Evolutionary conservation across 1,284 basidiomycete species (phyloP).

Genomic region (Microbotryum scabiosae): DNA sequence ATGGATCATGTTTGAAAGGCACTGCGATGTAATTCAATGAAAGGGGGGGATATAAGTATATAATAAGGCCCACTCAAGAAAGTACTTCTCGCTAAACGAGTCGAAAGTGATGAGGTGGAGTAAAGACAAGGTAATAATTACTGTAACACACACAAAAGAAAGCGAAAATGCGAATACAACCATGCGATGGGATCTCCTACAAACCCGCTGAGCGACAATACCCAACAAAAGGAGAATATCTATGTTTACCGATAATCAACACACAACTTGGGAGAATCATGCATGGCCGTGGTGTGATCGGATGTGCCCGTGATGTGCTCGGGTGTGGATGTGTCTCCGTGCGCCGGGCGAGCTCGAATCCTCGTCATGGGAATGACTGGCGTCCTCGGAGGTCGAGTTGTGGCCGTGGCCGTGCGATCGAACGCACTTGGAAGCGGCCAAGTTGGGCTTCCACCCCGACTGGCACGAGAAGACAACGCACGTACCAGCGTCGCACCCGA

Average conservation of each 20-base stretch:
- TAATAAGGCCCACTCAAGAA: no score
- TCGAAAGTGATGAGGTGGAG: background rate
- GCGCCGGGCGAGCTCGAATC: conserved; percentile 5
- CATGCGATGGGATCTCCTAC: no score
- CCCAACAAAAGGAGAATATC: background rate
- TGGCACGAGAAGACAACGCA: conserved; percentile 38
- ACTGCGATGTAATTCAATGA: no score
- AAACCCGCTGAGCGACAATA: background rate
- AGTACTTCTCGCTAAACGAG: background rate
- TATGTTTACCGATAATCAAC: background rate
- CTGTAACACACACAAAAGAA: background rate
- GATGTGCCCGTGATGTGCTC: background rate
- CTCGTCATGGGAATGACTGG: no score
- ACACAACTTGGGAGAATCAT: background rate
- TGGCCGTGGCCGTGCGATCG: conserved; percentile 2
- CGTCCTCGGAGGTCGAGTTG: background rate
- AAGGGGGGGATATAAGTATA: no score
- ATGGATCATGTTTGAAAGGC: no score
- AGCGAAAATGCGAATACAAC: no score
- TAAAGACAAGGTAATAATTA: background rate
- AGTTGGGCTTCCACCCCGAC: conserved; percentile 32
- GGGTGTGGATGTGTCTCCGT: conserved; percentile 11
- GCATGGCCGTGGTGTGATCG: conserved; percentile 4
- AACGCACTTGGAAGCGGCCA: conserved; percentile 19
- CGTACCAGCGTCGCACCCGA: conserved; percentile 42